Conservation (phyloP, 108 stramenopile genomes). For the Nitzschia putrida region DNA sequence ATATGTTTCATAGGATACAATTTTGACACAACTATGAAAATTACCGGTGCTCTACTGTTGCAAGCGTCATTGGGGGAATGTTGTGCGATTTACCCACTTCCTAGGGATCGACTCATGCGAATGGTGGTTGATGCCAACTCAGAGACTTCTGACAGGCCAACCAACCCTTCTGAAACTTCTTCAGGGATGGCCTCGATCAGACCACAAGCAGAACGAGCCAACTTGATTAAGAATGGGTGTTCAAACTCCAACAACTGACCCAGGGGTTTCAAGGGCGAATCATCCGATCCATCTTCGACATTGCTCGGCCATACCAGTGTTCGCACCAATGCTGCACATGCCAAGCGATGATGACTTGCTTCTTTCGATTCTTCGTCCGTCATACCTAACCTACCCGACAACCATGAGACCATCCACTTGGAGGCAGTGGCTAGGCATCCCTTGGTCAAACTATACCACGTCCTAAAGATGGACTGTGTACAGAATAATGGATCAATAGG, state of each 20-base stretch:
- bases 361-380: not conserved
- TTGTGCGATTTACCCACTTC: not conserved
- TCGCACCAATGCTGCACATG: slow-evolving; percentile 73
- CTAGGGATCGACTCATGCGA: not conserved
- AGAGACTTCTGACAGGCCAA: slow-evolving; percentile 10
- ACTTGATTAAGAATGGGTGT: slow-evolving; percentile 53
- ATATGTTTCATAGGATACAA: too few relatives aligned
- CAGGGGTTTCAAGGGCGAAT: slow-evolving; percentile 18
- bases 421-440: slow-evolving; percentile 20
- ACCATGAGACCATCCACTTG: slow-evolving; percentile 59
- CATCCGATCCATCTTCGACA: slow-evolving; percentile 29
- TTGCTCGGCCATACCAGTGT: slow-evolving; percentile 65
- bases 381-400: slow-evolving; percentile 40
- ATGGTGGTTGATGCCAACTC: slow-evolving; percentile 1
- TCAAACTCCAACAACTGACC: slow-evolving; percentile 55
- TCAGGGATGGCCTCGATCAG: slow-evolving; percentile 72
- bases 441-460: slow-evolving; percentile 57
- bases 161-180: slow-evolving; percentile 40
- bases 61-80: too few relatives aligned
- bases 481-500: slow-evolving; percentile 72
- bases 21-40: too few relatives aligned
- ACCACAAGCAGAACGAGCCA: slow-evolving; percentile 70
- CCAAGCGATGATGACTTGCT: slow-evolving; percentile 52
- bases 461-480: slow-evolving; percentile 64
- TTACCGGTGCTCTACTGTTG: too few relatives aligned